Evolutionary conservation across 2,329 filamentous ascomycete genomes (phyloP), one percentile per base, ranked within the genome.

Genomic region (Periglandula ipomoeae): DNA sequence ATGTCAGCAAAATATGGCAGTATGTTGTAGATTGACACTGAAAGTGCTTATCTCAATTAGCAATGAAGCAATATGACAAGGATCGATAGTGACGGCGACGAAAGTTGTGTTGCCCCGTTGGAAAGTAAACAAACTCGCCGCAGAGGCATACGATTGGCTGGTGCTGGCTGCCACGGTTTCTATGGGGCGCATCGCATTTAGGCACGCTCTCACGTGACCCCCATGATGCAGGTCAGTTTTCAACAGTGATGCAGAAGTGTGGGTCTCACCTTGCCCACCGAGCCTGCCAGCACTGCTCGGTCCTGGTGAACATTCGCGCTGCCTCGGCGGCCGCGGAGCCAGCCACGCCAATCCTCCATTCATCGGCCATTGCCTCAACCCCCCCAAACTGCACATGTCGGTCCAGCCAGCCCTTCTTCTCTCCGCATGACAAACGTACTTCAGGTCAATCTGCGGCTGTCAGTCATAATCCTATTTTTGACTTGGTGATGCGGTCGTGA

Each of bases 81-180:
- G 37, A 52, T 49, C 26, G 19, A 10, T 17, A 19, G 27, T 11
- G 9, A 11, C 10, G 41, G 49, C 50, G 44, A 46, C 50, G 44
- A 46, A 55, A 46, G 53, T 53, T 54, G 67, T 70, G 68, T 70
- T 70, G 67, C 67, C 61, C 49, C 54, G 66, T 52, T 44, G 49
- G 60, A 65, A 69, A 70, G 68, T 70, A 70, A 70, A 70, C 68
- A 70, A 70, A 68, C 47, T 44, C 24, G 35, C 24, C 6, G 13
- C 22, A 20, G 27, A 6, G 44, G 2, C n/a, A 24, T 4, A 11
- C 62, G 56, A 65, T 66, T 66, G 63, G 64, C 19, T 13, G 7
- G 23, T 8, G 6, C 17, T 15, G 30, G 11, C 20, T 15, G 17
- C 23, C 40, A 37, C 4, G 24, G 35, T 9, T 8, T 17, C 10